These are phyloP conservation scores for Stemphylium lycopersici DNA, from an alignment of 2,329 filamentous ascomycete genomes.

Conservation along the genomic window DNA sequence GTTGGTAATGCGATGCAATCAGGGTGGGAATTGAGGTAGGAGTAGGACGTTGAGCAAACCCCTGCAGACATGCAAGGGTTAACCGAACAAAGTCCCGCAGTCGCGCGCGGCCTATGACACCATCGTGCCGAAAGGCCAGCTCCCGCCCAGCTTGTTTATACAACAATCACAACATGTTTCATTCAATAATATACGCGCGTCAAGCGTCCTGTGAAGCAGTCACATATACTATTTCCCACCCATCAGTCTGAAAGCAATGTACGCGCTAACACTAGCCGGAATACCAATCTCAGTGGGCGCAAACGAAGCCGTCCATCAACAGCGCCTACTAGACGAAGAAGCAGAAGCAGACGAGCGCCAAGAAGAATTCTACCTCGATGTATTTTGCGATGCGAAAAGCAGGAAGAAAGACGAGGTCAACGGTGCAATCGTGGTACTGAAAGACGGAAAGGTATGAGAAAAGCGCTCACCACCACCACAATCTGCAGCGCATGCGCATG, in stretches of 20 bases:
- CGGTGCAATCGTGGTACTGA: conserved; percentile 52
- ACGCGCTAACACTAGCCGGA: conserved; percentile 47
- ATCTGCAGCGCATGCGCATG: not conserved
- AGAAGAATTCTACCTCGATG: conserved; percentile 59
- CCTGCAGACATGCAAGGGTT: conserved; percentile 1
- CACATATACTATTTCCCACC: not conserved
- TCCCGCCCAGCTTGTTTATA: conserved; percentile 17
- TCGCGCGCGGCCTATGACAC: conserved; percentile 30
- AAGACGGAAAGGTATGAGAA: conserved; percentile 51
- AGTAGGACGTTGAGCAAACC: not conserved
- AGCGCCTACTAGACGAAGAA: conserved; percentile 56
- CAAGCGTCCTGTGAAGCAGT: not conserved
- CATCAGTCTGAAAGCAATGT: conserved; percentile 23
- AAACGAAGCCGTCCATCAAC: conserved; percentile 57
- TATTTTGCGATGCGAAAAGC: conserved; percentile 50
- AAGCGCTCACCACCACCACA: not conserved
- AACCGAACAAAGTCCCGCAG: conserved; percentile 13
- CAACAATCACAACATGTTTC: conserved; percentile 12
- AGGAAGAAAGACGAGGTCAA: conserved; percentile 50
- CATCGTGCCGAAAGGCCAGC: conserved; percentile 26
- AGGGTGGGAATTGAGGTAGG: not conserved
- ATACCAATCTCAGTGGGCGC: conserved; percentile 57
- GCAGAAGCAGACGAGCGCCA: conserved; percentile 55
- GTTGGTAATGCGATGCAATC: not conserved
- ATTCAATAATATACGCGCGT: not conserved